These are phyloP conservation scores for Fusarium xylarioides DNA, from an alignment of 2,329 filamentous ascomycete species.

Conservation along the genomic window DNA sequence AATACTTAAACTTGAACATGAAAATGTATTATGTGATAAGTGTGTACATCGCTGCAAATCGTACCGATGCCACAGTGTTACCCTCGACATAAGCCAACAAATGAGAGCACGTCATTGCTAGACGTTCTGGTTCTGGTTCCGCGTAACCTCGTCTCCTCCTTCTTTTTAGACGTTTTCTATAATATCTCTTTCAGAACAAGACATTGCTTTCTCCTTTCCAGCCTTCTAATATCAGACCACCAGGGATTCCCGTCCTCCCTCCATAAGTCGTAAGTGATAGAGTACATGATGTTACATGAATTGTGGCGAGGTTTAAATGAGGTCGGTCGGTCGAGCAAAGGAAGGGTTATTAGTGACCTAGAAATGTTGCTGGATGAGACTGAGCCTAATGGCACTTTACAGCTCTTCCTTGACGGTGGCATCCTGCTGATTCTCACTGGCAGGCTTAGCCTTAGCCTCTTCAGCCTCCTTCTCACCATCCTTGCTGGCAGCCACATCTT, in stretches of 20 bases:
- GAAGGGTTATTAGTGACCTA: neutral
- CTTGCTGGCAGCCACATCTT: slow-evolving; percentile 58
- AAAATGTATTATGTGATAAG: slow-evolving; percentile 37
- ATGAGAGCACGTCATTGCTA: slow-evolving; percentile 37
- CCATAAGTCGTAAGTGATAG: slow-evolving; percentile 41
- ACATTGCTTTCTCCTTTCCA: slow-evolving; percentile 1
- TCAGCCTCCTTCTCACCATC: slow-evolving; percentile 69
- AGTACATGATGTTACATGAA: slow-evolving; percentile 42
- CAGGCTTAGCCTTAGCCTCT: slow-evolving; percentile 66
- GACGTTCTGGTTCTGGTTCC: slow-evolving; percentile 31
- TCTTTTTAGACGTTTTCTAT: slow-evolving; percentile 29
- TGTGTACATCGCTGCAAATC: slow-evolving; percentile 26
- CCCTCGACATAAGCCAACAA: slow-evolving; percentile 34
- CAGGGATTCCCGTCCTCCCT: slow-evolving; percentile 27
- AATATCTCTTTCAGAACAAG: slow-evolving; percentile 9
- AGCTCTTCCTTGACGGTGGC: slow-evolving; percentile 57
- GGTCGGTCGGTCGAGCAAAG: neutral
- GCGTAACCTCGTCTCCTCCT: slow-evolving; percentile 15
- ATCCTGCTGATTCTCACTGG: slow-evolving; percentile 69
- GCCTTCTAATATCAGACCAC: slow-evolving; percentile 13
- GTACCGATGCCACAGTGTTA: slow-evolving; percentile 22
- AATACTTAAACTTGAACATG: slow-evolving; percentile 17
- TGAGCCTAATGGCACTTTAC: slow-evolving; percentile 31
- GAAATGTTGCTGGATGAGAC: neutral
- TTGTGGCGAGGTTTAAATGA: neutral